phyloP scores from a whole-genome alignment of 768 basidiomycete species.

The Sporobolomyces pararoseus region DNA sequence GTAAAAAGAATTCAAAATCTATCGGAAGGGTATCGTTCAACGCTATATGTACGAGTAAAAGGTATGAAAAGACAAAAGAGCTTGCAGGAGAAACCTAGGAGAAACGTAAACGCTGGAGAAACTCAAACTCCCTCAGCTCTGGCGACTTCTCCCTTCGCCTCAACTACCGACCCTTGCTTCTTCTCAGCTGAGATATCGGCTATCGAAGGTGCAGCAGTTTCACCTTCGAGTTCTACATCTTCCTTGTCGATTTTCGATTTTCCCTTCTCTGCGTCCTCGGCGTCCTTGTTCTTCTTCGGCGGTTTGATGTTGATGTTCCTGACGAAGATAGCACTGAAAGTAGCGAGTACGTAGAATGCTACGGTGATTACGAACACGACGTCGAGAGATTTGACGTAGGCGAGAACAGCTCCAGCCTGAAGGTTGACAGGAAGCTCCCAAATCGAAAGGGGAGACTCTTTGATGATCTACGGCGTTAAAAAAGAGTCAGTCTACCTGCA shows the following conservation, averaged over 20 bases:
- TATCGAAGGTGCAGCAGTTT: constrained; percentile 2
- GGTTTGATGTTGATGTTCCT: constrained; percentile 49
- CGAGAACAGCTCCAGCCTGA: constrained; percentile 24
- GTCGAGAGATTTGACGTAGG: constrained; percentile 40
- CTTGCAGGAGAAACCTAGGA: no score
- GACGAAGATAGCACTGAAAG: constrained; percentile 46
- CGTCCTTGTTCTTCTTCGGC: background rate
- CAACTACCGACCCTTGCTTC: background rate
- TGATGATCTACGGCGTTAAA: constrained; percentile 39
- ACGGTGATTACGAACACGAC: constrained; percentile 50
- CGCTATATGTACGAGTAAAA: no score
- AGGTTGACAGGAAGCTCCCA: constrained; percentile 44
- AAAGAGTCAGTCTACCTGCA: no score
- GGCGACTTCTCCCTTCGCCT: background rate
- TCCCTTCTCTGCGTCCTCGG: background rate
- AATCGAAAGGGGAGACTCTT: constrained; percentile 42
- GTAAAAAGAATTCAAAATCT: no score
- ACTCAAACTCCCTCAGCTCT: constrained; percentile 8
- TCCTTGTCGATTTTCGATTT: constrained; percentile 53
- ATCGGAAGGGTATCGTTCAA: no score
- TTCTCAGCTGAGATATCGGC: background rate
- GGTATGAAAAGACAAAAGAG: no score
- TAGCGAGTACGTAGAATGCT: constrained; percentile 46
- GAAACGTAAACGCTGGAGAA: no score
- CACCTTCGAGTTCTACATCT: constrained; percentile 49